phyloP scores from a whole-genome alignment of 2,329 filamentous ascomycete species.

The Anisogramma anomala region DNA sequence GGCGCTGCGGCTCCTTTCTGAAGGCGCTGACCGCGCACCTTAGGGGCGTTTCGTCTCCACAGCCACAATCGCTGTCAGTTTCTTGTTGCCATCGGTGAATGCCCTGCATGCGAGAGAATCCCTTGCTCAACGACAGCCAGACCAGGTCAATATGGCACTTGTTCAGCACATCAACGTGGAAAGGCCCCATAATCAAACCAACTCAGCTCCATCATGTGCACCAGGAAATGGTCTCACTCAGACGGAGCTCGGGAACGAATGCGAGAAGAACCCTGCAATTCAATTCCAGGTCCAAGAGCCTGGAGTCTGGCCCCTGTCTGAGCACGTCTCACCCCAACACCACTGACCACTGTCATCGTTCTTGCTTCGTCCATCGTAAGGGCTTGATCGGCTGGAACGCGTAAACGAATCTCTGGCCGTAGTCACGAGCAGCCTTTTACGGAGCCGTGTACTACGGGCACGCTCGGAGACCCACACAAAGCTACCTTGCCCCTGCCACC shows the following conservation, averaged over 20 bases:
- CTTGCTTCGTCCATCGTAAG: not conserved
- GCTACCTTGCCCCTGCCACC: too few species aligned
- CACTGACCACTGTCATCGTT: not conserved
- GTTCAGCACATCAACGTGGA: too few species aligned
- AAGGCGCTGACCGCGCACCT: too few species aligned
- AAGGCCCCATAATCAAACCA: too few species aligned
- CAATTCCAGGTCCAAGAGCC: not conserved
- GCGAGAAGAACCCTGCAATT: constrained; percentile 5
- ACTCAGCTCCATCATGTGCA: too few species aligned
- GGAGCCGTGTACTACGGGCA: too few species aligned
- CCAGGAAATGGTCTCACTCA: constrained; percentile 1
- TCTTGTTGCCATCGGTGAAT: not conserved
- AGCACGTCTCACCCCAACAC: constrained; percentile 3
- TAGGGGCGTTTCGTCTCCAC: not conserved
- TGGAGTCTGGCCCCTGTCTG: not conserved
- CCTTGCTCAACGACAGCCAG: too few species aligned
- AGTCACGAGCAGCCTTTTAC: too few species aligned
- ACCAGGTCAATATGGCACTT: too few species aligned
- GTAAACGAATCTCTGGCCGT: too few species aligned
- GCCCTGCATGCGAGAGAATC: not conserved
- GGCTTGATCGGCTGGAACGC: not conserved
- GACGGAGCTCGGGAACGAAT: not conserved
- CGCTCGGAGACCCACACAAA: too few species aligned
- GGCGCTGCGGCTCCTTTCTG: not conserved
- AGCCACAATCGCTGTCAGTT: constrained; percentile 6